Evolutionary conservation across 192 early-diverging fungal genomes (phyloP), one percentile per base, ranked within the genome.

Genomic region (Phlyctochytrium bullatum): DNA sequence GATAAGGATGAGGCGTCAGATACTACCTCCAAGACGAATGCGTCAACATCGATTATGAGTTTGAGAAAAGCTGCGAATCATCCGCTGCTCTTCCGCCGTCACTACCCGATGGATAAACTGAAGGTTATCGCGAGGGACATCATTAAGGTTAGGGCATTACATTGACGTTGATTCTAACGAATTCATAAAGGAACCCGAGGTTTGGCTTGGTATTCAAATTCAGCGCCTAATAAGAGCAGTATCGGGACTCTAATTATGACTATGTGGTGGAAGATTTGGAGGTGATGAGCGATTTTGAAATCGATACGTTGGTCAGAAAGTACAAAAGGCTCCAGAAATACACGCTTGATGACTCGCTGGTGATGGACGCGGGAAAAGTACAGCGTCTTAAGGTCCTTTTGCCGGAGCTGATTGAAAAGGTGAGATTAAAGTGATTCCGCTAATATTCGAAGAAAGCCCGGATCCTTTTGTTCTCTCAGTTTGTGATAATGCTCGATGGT

Each of bases 211-310:
- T 20, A 33, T 25, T 27, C 40, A 57, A 67, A 28, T 35, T 50
- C 47, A 31, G 2, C 3, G 0, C 31, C 47, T 65, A 36, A 2
- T 51, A 84, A 71, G 93, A 93, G 73, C 74, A 82, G n/a, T n/a
- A n/a, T 0, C 79, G 90, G 59, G 91, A 94, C 52, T 84, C 90
- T 0, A 84, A 85, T 34, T 81, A 83, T 52, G 60, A 89, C 28
- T 93, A 88, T 67, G 82, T 96, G 24, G 76, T 82, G 50, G 93
- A 96, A 60, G 94, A 96, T 61, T 92, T 96, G 92, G 69, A 82
- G 17, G 78, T 92, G 2, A 91, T 93, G 88, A 86, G 80, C 32
- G 94, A 96, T 68, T 95, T 92, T 80, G 90, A 93, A 58, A 73
- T 96, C 40, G 86, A 93, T 70, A 70, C 79, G 23, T 63, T 93